A percentile compares a stretch with the other conserved stretches of the same genome.
Conservation (phyloP, 139 green algal species). For the Micractinium conductrix region DNA sequence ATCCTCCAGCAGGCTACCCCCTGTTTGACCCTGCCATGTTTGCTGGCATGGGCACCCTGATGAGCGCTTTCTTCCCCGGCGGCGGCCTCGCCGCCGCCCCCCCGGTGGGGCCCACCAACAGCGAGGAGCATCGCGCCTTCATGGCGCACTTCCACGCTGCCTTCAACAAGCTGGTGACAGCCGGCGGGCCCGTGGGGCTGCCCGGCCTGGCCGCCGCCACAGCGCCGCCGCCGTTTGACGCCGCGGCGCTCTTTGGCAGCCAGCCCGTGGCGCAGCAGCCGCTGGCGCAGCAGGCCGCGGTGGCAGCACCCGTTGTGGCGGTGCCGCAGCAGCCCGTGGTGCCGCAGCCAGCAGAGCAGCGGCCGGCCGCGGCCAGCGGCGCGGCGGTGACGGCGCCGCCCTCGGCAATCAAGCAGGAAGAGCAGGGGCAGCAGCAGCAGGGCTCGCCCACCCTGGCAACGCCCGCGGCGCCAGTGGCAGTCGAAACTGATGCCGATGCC, state of each 20-base stretch:
- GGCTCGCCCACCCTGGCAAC: not conserved
- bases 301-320: not conserved
- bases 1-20: constrained; percentile 11
- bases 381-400: not conserved
- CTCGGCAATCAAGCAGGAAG: not conserved
- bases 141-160: constrained; percentile 43
- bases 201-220: not conserved
- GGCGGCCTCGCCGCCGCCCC: too few species aligned
- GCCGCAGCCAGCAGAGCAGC: not conserved
- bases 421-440: not conserved
- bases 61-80: constrained; percentile 34
- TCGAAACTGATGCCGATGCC: not conserved
- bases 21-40: constrained; percentile 44
- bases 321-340: not conserved
- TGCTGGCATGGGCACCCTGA: constrained; percentile 29
- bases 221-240: constrained; percentile 1
- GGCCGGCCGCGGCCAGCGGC: too few species aligned
- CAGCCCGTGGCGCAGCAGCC: not conserved
- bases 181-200: not conserved
- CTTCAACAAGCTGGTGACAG: constrained; percentile 29
- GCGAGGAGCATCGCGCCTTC: constrained; percentile 38
- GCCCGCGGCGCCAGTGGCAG: not conserved
- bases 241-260: not conserved
- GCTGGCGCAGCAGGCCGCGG: not conserved
- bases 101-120: not conserved